Percentiles rank a stretch among this genome's conserved stretches.
phyloP scores from a whole-genome alignment of 345 rosid species.

The sweet orange (Citrus sinensis) region DVS_A1.0 CM039164.1:18418501-18419000 shows the following conservation, averaged over 20 bases:
- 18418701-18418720: conserved; percentile 49
- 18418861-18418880: conserved; percentile 10
- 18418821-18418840: conserved; percentile 1
- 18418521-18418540: neutral
- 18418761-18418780: conserved; percentile 31
- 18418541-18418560: neutral
- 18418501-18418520: neutral
- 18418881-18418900: neutral
- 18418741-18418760: conserved; percentile 2
- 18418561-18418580: neutral
- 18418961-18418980: neutral
- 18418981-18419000: neutral
- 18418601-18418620: neutral
- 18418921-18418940: conserved; percentile 1
- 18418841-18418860: neutral
- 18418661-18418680: conserved; percentile 34
- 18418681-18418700: conserved; percentile 83
- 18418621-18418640: neutral
- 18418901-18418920: neutral
- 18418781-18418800: conserved; percentile 6
- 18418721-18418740: conserved; percentile 28
- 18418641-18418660: neutral
- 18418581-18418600: neutral
- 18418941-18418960: neutral
- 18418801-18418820: neutral